Conservation (phyloP, 306 rosid species). For the Hippophae rhamnoides region DNA sequence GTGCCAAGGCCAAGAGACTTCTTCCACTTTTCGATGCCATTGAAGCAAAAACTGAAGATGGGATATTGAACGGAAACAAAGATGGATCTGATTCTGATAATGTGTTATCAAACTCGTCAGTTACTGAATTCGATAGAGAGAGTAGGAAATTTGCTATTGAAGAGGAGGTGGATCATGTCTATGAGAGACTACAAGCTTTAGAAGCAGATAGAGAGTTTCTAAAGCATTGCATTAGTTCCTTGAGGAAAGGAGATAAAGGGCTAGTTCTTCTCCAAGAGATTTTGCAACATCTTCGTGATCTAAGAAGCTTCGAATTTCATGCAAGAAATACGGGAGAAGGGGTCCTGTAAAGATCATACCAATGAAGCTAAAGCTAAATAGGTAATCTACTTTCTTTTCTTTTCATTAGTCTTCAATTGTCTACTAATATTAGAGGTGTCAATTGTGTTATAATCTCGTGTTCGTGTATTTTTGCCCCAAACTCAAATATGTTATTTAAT, state of each 20-base stretch:
- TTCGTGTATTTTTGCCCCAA: too few species aligned
- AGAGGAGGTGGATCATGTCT: slow-evolving; percentile 67
- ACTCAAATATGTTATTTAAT: too few species aligned
- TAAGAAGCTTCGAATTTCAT: slow-evolving; percentile 69
- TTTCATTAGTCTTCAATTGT: slow-evolving; percentile 1
- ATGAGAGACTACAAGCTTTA: slow-evolving; percentile 77
- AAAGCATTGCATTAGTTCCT: slow-evolving; percentile 74
- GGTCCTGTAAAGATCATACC: slow-evolving; percentile 20
- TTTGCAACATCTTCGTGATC: slow-evolving; percentile 87
- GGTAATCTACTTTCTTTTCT: slow-evolving; percentile 25
- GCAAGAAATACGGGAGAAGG: slow-evolving; percentile 45
- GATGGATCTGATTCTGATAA: slow-evolving; percentile 28
- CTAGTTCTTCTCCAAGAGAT: slow-evolving; percentile 79
- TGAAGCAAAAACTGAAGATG: slow-evolving; percentile 45
- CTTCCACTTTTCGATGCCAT: slow-evolving; percentile 71
- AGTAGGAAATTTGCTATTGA: slow-evolving; percentile 41
- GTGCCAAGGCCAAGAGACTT: slow-evolving; percentile 49
- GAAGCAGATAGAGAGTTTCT: slow-evolving; percentile 94
- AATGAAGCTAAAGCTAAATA: slow-evolving; percentile 11
- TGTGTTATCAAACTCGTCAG: slow-evolving; percentile 21
- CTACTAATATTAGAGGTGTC: not conserved
- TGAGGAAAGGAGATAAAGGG: slow-evolving; percentile 91
- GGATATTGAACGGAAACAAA: slow-evolving; percentile 42
- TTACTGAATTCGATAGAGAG: slow-evolving; percentile 31
- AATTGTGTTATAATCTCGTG: slow-evolving; percentile 1